Conservation (phyloP, 2,329 filamentous ascomycete genomes). For the Cadophora gregata region DNA sequence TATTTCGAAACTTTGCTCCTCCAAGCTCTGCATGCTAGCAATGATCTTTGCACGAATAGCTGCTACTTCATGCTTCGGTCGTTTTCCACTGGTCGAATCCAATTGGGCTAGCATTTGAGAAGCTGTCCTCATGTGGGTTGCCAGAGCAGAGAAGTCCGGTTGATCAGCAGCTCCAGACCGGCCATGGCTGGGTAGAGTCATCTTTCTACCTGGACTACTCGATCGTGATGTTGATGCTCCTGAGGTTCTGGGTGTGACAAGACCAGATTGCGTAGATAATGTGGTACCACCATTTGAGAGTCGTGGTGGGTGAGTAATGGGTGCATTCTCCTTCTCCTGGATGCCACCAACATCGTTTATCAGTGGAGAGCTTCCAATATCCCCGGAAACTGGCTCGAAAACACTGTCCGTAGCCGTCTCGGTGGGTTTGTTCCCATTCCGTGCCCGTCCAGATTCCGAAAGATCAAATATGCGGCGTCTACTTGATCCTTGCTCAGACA, state of each 20-base stretch:
- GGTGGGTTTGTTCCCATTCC: slow-evolving; percentile 49
- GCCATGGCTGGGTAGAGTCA: slow-evolving; percentile 62
- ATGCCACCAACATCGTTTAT: slow-evolving; percentile 62
- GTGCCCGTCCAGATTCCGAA: slow-evolving; percentile 65
- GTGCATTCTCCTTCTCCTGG: slow-evolving; percentile 44
- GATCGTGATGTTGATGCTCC: slow-evolving; percentile 72
- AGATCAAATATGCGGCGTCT: slow-evolving; percentile 70
- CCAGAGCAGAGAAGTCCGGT: slow-evolving; percentile 80
- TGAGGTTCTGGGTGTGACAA: slow-evolving; percentile 71
- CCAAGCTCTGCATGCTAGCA: slow-evolving; percentile 85
- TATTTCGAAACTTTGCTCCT: slow-evolving; percentile 82
- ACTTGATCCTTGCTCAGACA: slow-evolving; percentile 60
- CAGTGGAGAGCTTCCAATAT: slow-evolving; percentile 76
- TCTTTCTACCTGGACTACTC: slow-evolving; percentile 68
- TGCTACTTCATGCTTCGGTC: slow-evolving; percentile 80
- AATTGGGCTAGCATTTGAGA: slow-evolving; percentile 87
- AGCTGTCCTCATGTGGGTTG: slow-evolving; percentile 86
- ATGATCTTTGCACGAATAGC: slow-evolving; percentile 87
- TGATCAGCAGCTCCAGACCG: slow-evolving; percentile 65
- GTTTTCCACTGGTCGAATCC: slow-evolving; percentile 79
- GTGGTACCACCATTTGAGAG: slow-evolving; percentile 68
- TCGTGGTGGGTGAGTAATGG: slow-evolving; percentile 52
- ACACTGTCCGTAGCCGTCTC: slow-evolving; percentile 66
- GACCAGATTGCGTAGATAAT: slow-evolving; percentile 62
- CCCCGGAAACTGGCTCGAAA: slow-evolving; percentile 81